Percentiles rank a stretch among this genome's conserved stretches.
Conservation (phyloP, 352 stramenopile species). For the Pseudoperonospora humuli region DNA sequence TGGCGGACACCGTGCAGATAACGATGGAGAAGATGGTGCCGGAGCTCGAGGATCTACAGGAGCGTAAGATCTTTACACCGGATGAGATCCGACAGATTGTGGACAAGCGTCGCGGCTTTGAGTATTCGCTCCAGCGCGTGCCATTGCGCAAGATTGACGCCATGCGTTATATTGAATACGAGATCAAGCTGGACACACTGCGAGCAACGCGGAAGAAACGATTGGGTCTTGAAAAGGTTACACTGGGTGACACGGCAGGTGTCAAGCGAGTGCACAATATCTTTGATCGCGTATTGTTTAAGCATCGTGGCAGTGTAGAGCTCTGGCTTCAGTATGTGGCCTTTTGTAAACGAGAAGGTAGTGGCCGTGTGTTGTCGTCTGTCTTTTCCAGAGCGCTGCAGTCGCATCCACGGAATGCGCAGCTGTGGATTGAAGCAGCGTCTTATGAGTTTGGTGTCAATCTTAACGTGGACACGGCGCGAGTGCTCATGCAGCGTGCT, state of each 20-base stretch:
- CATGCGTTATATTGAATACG: slow-evolving; percentile 91
- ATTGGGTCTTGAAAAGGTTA: slow-evolving; percentile 54
- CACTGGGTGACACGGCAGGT: slow-evolving; percentile 64
- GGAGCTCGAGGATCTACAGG: slow-evolving; percentile 89
- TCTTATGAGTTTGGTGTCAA: slow-evolving; percentile 86
- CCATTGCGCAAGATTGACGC: slow-evolving; percentile 88
- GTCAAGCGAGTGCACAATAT: slow-evolving; percentile 73
- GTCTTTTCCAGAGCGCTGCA: slow-evolving; percentile 85
- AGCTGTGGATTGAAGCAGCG: slow-evolving; percentile 87
- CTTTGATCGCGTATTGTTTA: slow-evolving; percentile 82
- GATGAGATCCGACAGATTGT: slow-evolving; percentile 89
- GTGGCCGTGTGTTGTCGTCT: slow-evolving; percentile 57
- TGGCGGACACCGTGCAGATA: slow-evolving; percentile 91
- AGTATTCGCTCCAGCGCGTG: slow-evolving; percentile 88
- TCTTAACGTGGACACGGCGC: slow-evolving; percentile 80
- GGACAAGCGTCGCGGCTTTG: slow-evolving; percentile 83
- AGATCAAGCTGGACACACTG: slow-evolving; percentile 88
- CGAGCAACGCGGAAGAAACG: slow-evolving; percentile 78
- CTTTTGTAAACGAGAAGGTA: slow-evolving; percentile 71
- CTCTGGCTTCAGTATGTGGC: slow-evolving; percentile 90
- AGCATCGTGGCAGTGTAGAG: slow-evolving; percentile 83
- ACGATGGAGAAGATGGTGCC: slow-evolving; percentile 92
- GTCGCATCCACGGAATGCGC: slow-evolving; percentile 73
- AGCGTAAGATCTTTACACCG: slow-evolving; percentile 77
- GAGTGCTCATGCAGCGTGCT: slow-evolving; percentile 88